Conservation (phyloP, 2,329 filamentous ascomycete genomes). For the Coniochaeta sp. region DNA sequence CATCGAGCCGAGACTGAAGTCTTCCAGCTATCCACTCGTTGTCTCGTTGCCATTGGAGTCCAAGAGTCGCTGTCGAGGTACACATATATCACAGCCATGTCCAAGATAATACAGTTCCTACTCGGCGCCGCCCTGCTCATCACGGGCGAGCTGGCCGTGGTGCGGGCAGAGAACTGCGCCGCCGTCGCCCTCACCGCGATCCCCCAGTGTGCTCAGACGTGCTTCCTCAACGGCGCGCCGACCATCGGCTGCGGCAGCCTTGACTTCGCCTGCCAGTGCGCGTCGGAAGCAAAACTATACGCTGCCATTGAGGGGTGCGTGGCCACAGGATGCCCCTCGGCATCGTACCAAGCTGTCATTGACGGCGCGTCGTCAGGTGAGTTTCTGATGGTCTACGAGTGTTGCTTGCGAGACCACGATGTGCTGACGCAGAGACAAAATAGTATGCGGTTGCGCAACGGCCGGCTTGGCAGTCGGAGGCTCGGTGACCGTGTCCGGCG, state of each 20-base stretch:
- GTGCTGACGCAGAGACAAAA: background rate
- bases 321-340: conserved; percentile 13
- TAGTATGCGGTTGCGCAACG: conserved; percentile 1
- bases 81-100: background rate
- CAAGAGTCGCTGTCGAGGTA: background rate
- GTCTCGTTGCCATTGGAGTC: background rate
- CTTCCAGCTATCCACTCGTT: background rate
- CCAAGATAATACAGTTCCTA: background rate
- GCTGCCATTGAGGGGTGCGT: conserved; percentile 25
- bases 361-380: conserved; percentile 20
- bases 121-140: background rate
- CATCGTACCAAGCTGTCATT: conserved; percentile 21
- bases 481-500: background rate
- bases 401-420: background rate
- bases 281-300: conserved; percentile 19
- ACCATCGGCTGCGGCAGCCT: conserved; percentile 19
- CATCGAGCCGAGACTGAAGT: background rate
- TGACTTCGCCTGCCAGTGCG: conserved; percentile 24
- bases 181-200: conserved; percentile 18
- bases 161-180: conserved; percentile 11
- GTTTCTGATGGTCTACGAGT: conserved; percentile 1
- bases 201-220: conserved; percentile 22
- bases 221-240: conserved; percentile 21
- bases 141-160: background rate
- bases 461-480: background rate